Conservation (phyloP, 139 green algal species). For the Ettlia oleoabundans region DNA sequence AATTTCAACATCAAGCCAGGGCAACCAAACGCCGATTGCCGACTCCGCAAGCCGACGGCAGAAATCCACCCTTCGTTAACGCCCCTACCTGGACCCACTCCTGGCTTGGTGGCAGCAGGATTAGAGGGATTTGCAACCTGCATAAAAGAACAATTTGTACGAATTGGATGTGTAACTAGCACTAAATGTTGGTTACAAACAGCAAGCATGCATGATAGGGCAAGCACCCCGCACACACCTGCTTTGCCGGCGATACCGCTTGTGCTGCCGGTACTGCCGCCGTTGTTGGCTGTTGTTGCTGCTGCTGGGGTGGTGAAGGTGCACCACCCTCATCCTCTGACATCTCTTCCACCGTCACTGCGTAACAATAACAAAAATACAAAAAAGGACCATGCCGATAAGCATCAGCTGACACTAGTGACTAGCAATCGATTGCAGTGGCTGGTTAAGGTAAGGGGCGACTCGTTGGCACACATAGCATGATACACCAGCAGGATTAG, state of each 20-base stretch:
- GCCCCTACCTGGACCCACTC: neutral
- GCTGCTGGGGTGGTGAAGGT: constrained; percentile 13
- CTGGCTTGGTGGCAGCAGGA: constrained; percentile 17
- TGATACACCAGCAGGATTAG: too few relatives aligned
- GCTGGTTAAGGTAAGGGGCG: too few relatives aligned
- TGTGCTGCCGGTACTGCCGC: neutral
- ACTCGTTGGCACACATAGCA: too few relatives aligned
- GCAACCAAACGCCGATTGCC: neutral
- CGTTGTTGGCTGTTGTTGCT: constrained; percentile 21
- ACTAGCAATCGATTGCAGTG: too few relatives aligned
- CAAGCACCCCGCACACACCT: neutral
- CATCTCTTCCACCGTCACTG: constrained; percentile 36
- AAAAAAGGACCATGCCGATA: too few relatives aligned
- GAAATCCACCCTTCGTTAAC: too few relatives aligned
- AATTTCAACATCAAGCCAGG: neutral
- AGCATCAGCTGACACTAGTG: too few relatives aligned
- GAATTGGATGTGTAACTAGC: too few relatives aligned
- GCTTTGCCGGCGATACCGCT: neutral
- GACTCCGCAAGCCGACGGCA: too few relatives aligned
- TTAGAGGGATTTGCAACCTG: constrained; percentile 5
- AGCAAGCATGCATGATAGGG: too few relatives aligned
- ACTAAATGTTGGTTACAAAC: too few relatives aligned
- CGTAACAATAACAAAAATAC: neutral
- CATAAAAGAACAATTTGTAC: too few relatives aligned
- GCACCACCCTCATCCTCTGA: constrained; percentile 22